Conservation (phyloP, 1,284 basidiomycete genomes). For the Microbotryum scabiosae region DNA sequence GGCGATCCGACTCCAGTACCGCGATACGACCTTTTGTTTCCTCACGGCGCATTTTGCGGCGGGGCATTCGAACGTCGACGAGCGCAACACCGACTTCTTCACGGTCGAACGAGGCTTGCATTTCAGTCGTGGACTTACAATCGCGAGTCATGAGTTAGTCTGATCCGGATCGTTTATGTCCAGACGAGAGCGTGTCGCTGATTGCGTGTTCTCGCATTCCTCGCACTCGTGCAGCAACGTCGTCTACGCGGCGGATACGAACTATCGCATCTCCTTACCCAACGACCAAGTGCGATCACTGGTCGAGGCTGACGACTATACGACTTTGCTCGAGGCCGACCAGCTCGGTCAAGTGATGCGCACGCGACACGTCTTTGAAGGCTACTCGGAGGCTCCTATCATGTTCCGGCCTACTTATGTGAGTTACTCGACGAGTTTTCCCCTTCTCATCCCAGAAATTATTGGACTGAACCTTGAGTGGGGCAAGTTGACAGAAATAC, state of each 20-base stretch:
- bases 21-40: slow-evolving; percentile 88
- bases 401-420: slow-evolving; percentile 69
- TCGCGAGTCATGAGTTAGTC: slow-evolving; percentile 77
- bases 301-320: slow-evolving; percentile 57
- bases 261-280: slow-evolving; percentile 83
- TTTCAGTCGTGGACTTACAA: slow-evolving; percentile 80
- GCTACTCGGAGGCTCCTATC: slow-evolving; percentile 80
- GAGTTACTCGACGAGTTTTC: not conserved
- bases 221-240: slow-evolving; percentile 53
- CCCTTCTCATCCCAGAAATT: not conserved
- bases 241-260: slow-evolving; percentile 87
- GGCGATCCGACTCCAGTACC: slow-evolving; percentile 80
- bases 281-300: slow-evolving; percentile 68
- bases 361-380: slow-evolving; percentile 61
- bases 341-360: slow-evolving; percentile 55
- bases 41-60: slow-evolving; percentile 93
- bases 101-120: slow-evolving; percentile 76
- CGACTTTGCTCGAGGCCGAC: slow-evolving; percentile 67
- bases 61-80: slow-evolving; percentile 77
- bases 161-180: not conserved
- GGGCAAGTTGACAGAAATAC: slow-evolving; percentile 12
- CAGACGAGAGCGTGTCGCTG: not conserved
- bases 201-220: not conserved
- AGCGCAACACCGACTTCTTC: slow-evolving; percentile 82
- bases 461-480: too few relatives aligned